Evolutionary conservation across 352 stramenopile genomes (phyloP).

Genomic region (Aphanomyces cochlioides): DNA sequence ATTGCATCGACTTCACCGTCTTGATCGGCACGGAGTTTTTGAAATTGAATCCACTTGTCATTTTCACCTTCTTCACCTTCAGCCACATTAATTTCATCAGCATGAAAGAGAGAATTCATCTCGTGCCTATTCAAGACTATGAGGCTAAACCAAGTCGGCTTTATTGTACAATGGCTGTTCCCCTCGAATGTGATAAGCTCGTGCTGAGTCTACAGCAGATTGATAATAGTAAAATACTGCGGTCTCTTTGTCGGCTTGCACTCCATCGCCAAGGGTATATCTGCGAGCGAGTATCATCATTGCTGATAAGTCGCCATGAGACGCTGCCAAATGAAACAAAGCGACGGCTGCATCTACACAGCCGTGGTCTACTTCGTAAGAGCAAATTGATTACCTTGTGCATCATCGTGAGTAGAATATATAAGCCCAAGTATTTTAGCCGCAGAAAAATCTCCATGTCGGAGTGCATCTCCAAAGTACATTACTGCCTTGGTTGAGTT

Average conservation of each 20-base stretch:
- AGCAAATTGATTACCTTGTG: background rate
- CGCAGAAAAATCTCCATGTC: slow-evolving; percentile 28
- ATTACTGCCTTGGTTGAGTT: slow-evolving; percentile 27
- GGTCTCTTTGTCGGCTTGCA: slow-evolving; percentile 36
- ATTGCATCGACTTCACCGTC: slow-evolving; percentile 73
- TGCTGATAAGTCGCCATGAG: slow-evolving; percentile 20
- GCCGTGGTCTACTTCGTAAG: background rate
- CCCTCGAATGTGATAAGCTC: slow-evolving; percentile 58
- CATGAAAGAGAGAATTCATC: slow-evolving; percentile 71
- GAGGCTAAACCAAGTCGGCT: background rate
- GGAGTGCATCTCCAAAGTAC: background rate
- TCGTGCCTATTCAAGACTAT: slow-evolving; percentile 38
- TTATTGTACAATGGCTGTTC: slow-evolving; percentile 55
- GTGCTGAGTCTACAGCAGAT: slow-evolving; percentile 44
- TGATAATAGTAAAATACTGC: slow-evolving; percentile 60
- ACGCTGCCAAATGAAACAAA: slow-evolving; percentile 27
- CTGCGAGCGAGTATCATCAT: slow-evolving; percentile 43
- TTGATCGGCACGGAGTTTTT: slow-evolving; percentile 70
- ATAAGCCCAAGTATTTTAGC: slow-evolving; percentile 40
- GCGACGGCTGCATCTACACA: slow-evolving; percentile 3
- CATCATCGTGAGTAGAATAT: slow-evolving; percentile 26
- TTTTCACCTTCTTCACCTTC: slow-evolving; percentile 70
- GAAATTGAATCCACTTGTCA: slow-evolving; percentile 85
- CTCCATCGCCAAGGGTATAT: slow-evolving; percentile 36
- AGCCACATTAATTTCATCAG: slow-evolving; percentile 40